A percentile compares a stretch with the other conserved stretches of the same genome.
phyloP scores from a whole-genome alignment of 2,329 filamentous ascomycete genomes.

The Periconia sp. region DNA sequence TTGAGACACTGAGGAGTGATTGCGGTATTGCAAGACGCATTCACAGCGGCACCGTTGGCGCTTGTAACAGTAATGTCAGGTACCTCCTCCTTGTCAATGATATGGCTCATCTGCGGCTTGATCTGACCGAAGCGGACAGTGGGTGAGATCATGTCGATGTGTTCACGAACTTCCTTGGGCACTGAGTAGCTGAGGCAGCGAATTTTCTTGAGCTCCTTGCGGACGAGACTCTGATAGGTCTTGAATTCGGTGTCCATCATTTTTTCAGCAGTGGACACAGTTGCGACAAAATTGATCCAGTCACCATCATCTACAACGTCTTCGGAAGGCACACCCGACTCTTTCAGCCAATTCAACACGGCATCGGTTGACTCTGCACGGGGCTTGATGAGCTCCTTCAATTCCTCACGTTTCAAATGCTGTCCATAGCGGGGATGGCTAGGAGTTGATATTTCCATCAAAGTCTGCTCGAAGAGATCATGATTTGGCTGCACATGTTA shows the following conservation, averaged over 20 bases:
- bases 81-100: constrained; percentile 34
- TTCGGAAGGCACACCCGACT: constrained; percentile 54
- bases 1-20: constrained; percentile 57
- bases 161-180: constrained; percentile 59
- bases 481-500: constrained; percentile 55
- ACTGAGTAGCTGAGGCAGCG: constrained; percentile 67
- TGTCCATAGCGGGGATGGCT: constrained; percentile 64
- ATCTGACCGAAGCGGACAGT: constrained; percentile 67
- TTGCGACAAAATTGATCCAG: constrained; percentile 66
- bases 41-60: constrained; percentile 26
- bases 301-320: constrained; percentile 60
- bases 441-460: constrained; percentile 68
- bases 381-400: constrained; percentile 62
- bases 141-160: constrained; percentile 69
- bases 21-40: constrained; percentile 49
- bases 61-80: constrained; percentile 25
- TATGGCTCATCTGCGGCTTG: constrained; percentile 48
- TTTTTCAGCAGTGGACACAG: constrained; percentile 58
- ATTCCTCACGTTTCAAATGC: constrained; percentile 66
- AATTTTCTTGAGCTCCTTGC: constrained; percentile 54
- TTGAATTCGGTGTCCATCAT: constrained; percentile 65
- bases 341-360: constrained; percentile 63
- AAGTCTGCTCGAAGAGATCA: constrained; percentile 61
- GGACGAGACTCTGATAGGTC: constrained; percentile 58
- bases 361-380: constrained; percentile 54